Percentiles rank a stretch among this genome's conserved stretches.
Conservation (phyloP, 2,329 filamentous ascomycete genomes). For the Pseudomassariella vexata region DNA sequence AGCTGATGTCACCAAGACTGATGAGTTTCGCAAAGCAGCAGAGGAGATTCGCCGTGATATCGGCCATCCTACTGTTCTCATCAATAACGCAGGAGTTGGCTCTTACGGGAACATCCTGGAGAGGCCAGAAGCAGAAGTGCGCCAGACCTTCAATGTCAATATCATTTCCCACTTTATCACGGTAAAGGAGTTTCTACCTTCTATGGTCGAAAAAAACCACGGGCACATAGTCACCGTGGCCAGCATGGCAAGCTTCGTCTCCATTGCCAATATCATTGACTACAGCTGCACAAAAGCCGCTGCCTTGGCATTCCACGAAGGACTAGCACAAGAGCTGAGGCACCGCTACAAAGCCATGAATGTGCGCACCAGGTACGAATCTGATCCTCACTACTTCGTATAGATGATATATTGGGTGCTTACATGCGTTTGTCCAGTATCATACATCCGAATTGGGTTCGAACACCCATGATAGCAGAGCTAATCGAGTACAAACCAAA, state of each 20-base stretch:
- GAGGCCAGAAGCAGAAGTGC: slow-evolving; percentile 29
- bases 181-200: slow-evolving; percentile 39
- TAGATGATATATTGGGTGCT: too few species aligned
- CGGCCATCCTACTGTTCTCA: slow-evolving; percentile 29
- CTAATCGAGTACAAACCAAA: not conserved
- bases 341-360: slow-evolving; percentile 29
- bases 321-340: slow-evolving; percentile 29
- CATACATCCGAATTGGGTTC: not conserved
- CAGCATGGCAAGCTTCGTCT: slow-evolving; percentile 43
- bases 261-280: slow-evolving; percentile 39
- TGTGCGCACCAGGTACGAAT: too few species aligned
- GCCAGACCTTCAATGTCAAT: slow-evolving; percentile 41
- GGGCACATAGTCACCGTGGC: slow-evolving; percentile 51
- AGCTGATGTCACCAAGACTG: slow-evolving; percentile 41
- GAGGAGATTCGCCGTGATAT: slow-evolving; percentile 25
- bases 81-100: slow-evolving; percentile 36
- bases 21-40: slow-evolving; percentile 38
- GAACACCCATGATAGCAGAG: not conserved
- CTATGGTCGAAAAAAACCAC: slow-evolving; percentile 40
- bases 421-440: too few species aligned
- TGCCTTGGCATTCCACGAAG: slow-evolving; percentile 48
- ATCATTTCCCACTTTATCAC: slow-evolving; percentile 39
- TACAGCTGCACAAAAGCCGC: slow-evolving; percentile 47
- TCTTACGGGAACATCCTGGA: slow-evolving; percentile 34
- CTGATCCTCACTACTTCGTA: too few species aligned